A percentile compares a stretch with the other conserved stretches of the same genome.
Conservation (phyloP, 257 asterid species). For the Plectranthus barbatus region DNA sequence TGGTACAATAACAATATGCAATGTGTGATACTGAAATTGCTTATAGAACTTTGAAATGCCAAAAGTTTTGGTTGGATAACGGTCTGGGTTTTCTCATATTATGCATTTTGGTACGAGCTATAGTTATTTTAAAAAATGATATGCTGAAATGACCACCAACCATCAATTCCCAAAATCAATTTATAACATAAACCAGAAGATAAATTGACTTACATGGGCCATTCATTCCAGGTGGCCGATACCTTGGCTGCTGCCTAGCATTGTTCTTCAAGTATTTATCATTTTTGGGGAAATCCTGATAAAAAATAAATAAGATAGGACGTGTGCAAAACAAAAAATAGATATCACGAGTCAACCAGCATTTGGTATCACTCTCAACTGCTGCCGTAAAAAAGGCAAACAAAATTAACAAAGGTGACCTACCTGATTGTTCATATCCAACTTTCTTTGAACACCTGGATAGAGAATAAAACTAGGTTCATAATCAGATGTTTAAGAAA, state of each 20-base stretch:
- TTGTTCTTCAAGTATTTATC: constrained; percentile 35
- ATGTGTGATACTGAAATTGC: too few relatives aligned
- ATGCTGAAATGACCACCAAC: too few relatives aligned
- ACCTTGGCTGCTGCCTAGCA: constrained; percentile 60
- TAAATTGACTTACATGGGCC: constrained; percentile 36
- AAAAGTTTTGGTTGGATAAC: too few relatives aligned
- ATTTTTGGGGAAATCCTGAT: constrained; percentile 37
- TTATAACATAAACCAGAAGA: neutral
- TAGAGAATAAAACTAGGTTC: constrained; percentile 11
- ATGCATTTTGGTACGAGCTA: too few relatives aligned
- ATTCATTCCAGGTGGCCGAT: constrained; percentile 62
- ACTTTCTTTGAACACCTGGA: constrained; percentile 74
- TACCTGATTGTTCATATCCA: constrained; percentile 71
- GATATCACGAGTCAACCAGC: neutral
- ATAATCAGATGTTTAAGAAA: neutral
- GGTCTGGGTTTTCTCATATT: too few relatives aligned
- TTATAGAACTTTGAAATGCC: too few relatives aligned
- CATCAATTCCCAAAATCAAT: neutral
- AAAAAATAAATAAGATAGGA: neutral
- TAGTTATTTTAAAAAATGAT: too few relatives aligned
- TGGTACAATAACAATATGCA: too few relatives aligned
- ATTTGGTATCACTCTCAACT: neutral
- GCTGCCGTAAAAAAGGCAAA: neutral
- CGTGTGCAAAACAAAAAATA: neutral
- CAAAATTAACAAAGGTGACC: neutral